These are phyloP conservation scores for Fusarium sp. DNA, from an alignment of 2,329 filamentous ascomycete species.

Conservation along the genomic window DNA sequence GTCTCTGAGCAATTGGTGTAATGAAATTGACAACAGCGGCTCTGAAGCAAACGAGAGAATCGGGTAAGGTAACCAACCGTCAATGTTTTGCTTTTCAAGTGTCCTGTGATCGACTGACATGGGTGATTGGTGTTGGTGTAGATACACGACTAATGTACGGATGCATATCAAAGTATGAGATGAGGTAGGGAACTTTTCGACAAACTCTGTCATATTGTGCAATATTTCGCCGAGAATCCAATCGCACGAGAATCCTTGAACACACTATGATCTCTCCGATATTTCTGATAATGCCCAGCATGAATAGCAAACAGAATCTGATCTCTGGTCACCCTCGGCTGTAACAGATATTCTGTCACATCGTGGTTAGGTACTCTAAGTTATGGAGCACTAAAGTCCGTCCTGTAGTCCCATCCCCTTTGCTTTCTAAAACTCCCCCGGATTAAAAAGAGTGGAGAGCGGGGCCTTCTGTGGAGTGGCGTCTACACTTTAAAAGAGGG, in stretches of 20 bases:
- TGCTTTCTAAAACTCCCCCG: conserved; percentile 26
- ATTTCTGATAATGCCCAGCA: not conserved
- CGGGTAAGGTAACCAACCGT: conserved; percentile 2
- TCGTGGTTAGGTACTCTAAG: no score
- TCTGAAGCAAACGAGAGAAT: not conserved
- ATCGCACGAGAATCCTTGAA: not conserved
- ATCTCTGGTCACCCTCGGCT: not conserved
- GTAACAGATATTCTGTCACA: conserved; percentile 4
- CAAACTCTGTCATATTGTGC: not conserved
- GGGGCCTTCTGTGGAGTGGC: conserved; percentile 9
- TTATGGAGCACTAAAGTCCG: not conserved
- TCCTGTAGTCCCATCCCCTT: not conserved
- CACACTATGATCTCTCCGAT: not conserved
- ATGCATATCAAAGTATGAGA: not conserved
- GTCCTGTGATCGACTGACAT: conserved; percentile 9
- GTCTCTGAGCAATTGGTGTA: not conserved
- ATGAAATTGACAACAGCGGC: not conserved
- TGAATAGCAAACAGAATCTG: not conserved
- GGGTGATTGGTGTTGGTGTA: conserved; percentile 20
- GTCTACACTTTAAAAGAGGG: conserved; percentile 13
- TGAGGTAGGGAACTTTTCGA: not conserved
- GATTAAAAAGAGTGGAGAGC: conserved; percentile 36
- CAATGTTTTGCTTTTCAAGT: conserved; percentile 5
- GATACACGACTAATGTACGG: not conserved
- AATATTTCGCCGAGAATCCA: not conserved